Base-by-base conservation (phyloP, 176 grass and related monocot species). In the Aegilops speltoides region DNA sequence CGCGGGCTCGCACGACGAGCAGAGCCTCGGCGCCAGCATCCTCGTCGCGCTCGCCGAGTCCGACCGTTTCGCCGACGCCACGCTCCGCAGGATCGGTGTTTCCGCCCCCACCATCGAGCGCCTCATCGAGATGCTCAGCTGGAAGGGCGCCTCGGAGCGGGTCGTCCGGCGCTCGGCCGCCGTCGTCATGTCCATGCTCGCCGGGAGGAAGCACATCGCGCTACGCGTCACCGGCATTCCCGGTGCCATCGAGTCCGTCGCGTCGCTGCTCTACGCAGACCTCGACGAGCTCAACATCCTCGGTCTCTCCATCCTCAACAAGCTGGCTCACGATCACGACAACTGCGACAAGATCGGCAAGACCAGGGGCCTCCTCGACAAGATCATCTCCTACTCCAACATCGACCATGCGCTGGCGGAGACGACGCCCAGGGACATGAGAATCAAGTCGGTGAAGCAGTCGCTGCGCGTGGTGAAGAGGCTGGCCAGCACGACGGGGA, bases 271-370 rank as follows among this genome's bases (percentile, higher is more conserved):
- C 23, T 83, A 93, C 81, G 73, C 91, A 31, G 85, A 69, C 31
- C 52, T 79, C 86, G 79, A 86, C 23, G 87, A 79, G 69, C 78
- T 90, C 90, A 95, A 85, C 76, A 86, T 89, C 54, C 82, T 95
- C 33, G 90, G 93, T 12, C 86, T 95, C 2, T 56, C 82, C 78
- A 95, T 95, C 72, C 82, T 95, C 56, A 92, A 91, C 75, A 95
- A 92, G 45, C 86, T 95, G 9, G 90, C 90, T 5, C 89, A 86
- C 6, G 93, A 91, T 54, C 88, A 95, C 28, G 90, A 93, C 86
- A 95, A 89, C 79, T 92, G 88, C 74, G 86, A 82, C 59, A 95
- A 92, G 64, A 95, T 95, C 50, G 93, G 90, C 5, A 92, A 91
- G 76, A 84, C 86, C 17, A 70, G 83, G 20, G 90, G 90, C 7